A percentile compares a stretch with the other conserved stretches of the same genome.
These are phyloP conservation scores for Hydnomerulius pinastri DNA, from an alignment of 768 basidiomycete species.

Conservation along the genomic window DNA sequence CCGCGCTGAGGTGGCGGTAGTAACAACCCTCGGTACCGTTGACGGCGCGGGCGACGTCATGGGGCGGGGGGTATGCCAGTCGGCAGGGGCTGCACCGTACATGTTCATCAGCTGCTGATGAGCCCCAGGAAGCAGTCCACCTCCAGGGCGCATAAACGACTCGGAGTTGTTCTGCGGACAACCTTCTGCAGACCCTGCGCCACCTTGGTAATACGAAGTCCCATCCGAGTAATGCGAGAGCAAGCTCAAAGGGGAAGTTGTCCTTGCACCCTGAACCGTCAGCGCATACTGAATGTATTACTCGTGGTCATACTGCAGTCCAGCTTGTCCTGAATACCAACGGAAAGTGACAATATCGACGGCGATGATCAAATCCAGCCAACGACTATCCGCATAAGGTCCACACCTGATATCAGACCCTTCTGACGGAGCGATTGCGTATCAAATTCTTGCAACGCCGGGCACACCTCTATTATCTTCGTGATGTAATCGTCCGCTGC, in stretches of 20 bases:
- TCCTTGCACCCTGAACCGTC: no score
- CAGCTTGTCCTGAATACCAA: no score
- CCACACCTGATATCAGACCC: no score
- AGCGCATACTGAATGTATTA: no score
- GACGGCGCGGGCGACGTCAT: slow-evolving; percentile 24
- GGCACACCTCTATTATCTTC: no score
- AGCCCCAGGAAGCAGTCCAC: neutral
- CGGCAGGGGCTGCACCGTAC: slow-evolving; percentile 14
- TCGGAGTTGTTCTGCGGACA: slow-evolving; percentile 8
- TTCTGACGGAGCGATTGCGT: no score
- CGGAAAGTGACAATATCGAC: no score
- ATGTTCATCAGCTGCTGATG: slow-evolving; percentile 7
- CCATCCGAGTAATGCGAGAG: slow-evolving; percentile 7
- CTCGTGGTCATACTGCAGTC: no score
- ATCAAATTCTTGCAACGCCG: no score
- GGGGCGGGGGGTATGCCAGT: slow-evolving; percentile 22
- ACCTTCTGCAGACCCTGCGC: neutral
- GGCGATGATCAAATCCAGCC: no score
- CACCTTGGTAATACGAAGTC: slow-evolving; percentile 9
- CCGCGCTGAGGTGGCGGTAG: slow-evolving; percentile 12
- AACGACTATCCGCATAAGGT: no score
- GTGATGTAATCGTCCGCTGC: no score
- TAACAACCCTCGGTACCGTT: slow-evolving; percentile 20
- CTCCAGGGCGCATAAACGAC: slow-evolving; percentile 2
- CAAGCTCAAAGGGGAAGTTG: slow-evolving; percentile 2